Evolutionary conservation across 441 rosid species (phyloP), one percentile per base, ranked within the genome.

Genomic region (Kokia cookei): DNA sequence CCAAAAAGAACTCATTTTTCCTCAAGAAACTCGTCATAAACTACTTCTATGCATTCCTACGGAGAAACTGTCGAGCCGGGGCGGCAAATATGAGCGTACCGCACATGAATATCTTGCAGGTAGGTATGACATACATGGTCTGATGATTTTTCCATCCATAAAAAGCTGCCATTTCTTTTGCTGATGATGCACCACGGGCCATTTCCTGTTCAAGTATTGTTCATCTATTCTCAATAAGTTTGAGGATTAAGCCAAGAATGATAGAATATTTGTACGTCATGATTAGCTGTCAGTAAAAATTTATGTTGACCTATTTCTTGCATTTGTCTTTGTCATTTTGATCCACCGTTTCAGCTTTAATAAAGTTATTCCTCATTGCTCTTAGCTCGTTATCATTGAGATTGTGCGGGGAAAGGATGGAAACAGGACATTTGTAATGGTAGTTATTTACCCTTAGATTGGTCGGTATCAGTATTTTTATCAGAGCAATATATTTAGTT

Each of bases 121-220:
- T 88, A 61, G 90, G 94, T 70, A 93, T 89, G 94, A 91, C 99
- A 29, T 92, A 95, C 74, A 88, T 92, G 95, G 99, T 93, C 71
- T 94, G 68, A 83, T 77, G 69, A 37, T 51, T 69, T 69, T 1
- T 5, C 43, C 43, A 15, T 29, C 22, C 3, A 47, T 22, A 2
- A 13, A 13, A 22, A 55, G 60, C 29, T 8, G 60, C 29, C 17
- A 27, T 24, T 58, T 10, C 4, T 4, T 59, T 54, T 17, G 15
- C 4, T 7, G 59, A 2, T 54, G 59, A 8, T 54, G 11, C 59
- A 19, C 59, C 51, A 4, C 12, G 4, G 12, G 63, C 22, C 13
- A 14, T 67, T 26, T n/a, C 71, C 24, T 50, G n/a, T 51, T 51
- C 47, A 51, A n/a, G 10, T n/a, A 50, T 68, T 68, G 45, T 10